These are phyloP conservation scores for Paecilomyces formosus DNA, from an alignment of 2,329 filamentous ascomycete species.

Conservation along the genomic window DNA sequence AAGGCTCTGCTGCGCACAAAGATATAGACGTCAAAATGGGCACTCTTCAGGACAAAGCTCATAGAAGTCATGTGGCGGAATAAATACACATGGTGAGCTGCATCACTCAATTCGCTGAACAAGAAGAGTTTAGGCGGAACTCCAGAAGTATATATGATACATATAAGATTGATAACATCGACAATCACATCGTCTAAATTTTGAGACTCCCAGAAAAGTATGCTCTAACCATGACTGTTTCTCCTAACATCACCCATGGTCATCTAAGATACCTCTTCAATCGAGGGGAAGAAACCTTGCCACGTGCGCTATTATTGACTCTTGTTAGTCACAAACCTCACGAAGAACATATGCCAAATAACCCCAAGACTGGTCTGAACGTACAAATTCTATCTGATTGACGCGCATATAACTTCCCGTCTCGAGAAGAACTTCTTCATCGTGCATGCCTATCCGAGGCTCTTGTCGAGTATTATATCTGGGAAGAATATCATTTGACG, in stretches of 20 bases:
- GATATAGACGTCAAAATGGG: too few species aligned
- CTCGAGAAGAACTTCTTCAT: neutral
- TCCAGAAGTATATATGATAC: too few species aligned
- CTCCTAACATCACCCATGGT: too few species aligned
- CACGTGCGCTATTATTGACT: neutral
- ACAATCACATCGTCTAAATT: too few species aligned
- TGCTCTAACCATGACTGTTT: too few species aligned
- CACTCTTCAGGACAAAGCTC: too few species aligned
- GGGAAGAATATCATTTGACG: neutral
- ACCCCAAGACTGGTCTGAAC: neutral
- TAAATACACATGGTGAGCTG: too few species aligned
- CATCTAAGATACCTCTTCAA: neutral
- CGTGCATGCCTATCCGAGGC: neutral
- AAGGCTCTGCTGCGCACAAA: neutral
- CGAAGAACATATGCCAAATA: neutral
- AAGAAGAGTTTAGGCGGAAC: too few species aligned
- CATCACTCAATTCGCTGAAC: too few species aligned
- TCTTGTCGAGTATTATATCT: neutral
- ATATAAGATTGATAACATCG: too few species aligned
- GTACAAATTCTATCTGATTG: neutral
- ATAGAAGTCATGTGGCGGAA: too few species aligned
- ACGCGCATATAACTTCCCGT: neutral
- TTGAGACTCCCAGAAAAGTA: too few species aligned
- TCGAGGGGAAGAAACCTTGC: neutral
- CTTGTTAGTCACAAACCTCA: neutral